A percentile compares a stretch with the other conserved stretches of the same genome.
Evolutionary conservation across 2,329 filamentous ascomycete genomes (phyloP).

Genomic region (Coccinonectria pachysandricola): DNA sequence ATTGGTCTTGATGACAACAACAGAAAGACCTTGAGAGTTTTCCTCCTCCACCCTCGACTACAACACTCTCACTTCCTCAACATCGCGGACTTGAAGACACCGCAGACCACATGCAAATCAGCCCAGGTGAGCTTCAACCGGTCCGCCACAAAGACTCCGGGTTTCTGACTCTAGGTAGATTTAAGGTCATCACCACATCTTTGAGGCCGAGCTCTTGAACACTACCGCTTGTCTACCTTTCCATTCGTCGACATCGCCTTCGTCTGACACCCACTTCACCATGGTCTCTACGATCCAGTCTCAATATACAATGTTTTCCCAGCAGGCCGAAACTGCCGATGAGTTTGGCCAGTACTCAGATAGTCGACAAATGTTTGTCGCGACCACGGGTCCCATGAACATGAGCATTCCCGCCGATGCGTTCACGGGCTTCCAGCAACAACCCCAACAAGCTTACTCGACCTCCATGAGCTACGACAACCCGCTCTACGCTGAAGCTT

Average conservation of each 20-base stretch:
- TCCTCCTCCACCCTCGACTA: slow-evolving; percentile 1
- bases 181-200: too few relatives aligned
- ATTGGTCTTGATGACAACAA: slow-evolving; percentile 2
- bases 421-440: slow-evolving; percentile 29
- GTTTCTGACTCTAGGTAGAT: slow-evolving; percentile 4
- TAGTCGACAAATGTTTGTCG: slow-evolving; percentile 21
- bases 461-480: slow-evolving; percentile 34
- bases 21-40: slow-evolving; percentile 3
- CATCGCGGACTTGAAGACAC: too few relatives aligned
- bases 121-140: slow-evolving; percentile 17
- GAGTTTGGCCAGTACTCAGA: too few relatives aligned
- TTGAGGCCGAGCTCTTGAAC: too few relatives aligned
- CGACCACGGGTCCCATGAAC: slow-evolving; percentile 30
- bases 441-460: slow-evolving; percentile 22
- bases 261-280: slow-evolving; percentile 8
- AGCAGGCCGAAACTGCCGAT: too few relatives aligned
- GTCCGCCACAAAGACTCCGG: slow-evolving; percentile 6
- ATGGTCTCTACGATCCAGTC: slow-evolving; percentile 23
- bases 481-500: slow-evolving; percentile 36
- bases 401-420: slow-evolving; percentile 38
- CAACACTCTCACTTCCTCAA: neutral
- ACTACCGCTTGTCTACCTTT: slow-evolving; percentile 4
- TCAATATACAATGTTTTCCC: slow-evolving; percentile 19
- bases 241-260: slow-evolving; percentile 6
- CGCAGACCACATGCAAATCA: slow-evolving; percentile 18